Evolutionary conservation across 352 stramenopile species (phyloP).

Genomic region (Thraustochytrium sp.): DNA sequence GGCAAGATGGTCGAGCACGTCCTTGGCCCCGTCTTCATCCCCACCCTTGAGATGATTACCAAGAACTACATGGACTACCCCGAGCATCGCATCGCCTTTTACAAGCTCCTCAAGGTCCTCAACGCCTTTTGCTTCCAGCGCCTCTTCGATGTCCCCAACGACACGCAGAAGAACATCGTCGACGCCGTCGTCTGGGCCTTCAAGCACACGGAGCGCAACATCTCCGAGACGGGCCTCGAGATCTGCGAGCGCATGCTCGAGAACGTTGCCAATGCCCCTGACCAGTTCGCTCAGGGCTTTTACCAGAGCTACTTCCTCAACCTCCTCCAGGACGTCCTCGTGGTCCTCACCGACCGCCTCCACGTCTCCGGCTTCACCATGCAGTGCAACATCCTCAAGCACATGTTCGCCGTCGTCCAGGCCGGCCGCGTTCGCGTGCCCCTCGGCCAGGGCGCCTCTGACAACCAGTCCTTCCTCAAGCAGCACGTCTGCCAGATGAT

Average conservation of each 20-base stretch:
- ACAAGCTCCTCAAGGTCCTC: slow-evolving; percentile 85
- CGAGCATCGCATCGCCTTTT: slow-evolving; percentile 97
- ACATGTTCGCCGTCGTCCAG: slow-evolving; percentile 96
- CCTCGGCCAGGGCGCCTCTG: slow-evolving; percentile 80
- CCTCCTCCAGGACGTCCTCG: slow-evolving; percentile 60
- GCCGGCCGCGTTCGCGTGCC: slow-evolving; percentile 89
- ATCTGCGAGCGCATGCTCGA: slow-evolving; percentile 57
- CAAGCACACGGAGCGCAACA: slow-evolving; percentile 98
- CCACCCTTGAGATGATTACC: slow-evolving; percentile 96
- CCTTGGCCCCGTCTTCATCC: neutral
- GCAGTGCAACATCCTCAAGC: slow-evolving; percentile 90
- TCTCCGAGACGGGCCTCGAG: slow-evolving; percentile 79
- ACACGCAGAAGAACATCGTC: slow-evolving; percentile 97
- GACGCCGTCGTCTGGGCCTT: slow-evolving; percentile 99
- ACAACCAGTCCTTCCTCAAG: slow-evolving; percentile 81
- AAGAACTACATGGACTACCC: slow-evolving; percentile 98
- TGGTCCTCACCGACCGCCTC: slow-evolving; percentile 88
- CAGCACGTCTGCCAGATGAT: slow-evolving; percentile 95
- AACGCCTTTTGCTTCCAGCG: slow-evolving; percentile 92
- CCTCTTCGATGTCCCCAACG: slow-evolving; percentile 90
- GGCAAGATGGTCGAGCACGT: slow-evolving; percentile 51
- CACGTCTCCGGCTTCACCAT: slow-evolving; percentile 99
- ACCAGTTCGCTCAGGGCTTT: slow-evolving; percentile 89
- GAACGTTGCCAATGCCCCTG: slow-evolving; percentile 73
- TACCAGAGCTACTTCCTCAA: slow-evolving; percentile 95